Conservation (phyloP, 139 green algal species). For the Auxenochlorella pyrenoidosa region DNA sequence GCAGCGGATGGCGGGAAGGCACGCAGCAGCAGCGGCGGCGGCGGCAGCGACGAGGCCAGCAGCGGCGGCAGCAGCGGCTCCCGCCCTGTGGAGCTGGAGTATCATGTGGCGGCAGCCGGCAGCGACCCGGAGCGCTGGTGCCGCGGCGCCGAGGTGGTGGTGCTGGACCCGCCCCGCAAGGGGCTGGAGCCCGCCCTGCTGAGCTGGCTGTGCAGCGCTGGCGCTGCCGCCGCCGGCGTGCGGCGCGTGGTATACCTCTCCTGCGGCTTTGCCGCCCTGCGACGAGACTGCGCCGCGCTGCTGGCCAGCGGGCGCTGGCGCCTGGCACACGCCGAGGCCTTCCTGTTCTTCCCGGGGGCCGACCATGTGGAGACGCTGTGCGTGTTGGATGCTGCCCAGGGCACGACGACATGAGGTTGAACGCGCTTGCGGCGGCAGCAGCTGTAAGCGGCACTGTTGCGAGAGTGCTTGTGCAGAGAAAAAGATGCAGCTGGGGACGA, state of each 20-base stretch:
- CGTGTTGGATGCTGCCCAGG: conserved; percentile 55
- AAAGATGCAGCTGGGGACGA: too few relatives aligned
- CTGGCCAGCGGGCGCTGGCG: conserved; percentile 55
- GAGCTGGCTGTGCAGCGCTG: conserved; percentile 39
- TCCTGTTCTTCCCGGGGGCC: conserved; percentile 76
- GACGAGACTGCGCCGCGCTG: conserved; percentile 59
- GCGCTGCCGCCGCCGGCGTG: background rate
- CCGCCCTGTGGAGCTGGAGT: conserved; percentile 40
- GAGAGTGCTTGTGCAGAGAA: too few relatives aligned
- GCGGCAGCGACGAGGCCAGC: background rate
- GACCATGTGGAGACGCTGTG: conserved; percentile 76
- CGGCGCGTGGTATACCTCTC: conserved; percentile 80
- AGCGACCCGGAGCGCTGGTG: conserved; percentile 52
- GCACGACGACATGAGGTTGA: background rate
- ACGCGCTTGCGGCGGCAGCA: too few relatives aligned
- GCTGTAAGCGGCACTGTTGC: too few relatives aligned
- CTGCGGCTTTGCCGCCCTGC: conserved; percentile 76
- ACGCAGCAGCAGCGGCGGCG: background rate
- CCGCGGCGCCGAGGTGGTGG: conserved; percentile 62
- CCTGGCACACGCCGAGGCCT: conserved; percentile 48
- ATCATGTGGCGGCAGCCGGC: conserved; percentile 58
- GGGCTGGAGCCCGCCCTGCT: conserved; percentile 72
- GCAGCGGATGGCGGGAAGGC: background rate
- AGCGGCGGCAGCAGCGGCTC: background rate
- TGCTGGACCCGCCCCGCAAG: conserved; percentile 84